Evolutionary conservation across 176 grass and related monocot genomes (phyloP), one percentile per base, ranked within the genome.

Genomic region (Triticum monococcum): DNA sequence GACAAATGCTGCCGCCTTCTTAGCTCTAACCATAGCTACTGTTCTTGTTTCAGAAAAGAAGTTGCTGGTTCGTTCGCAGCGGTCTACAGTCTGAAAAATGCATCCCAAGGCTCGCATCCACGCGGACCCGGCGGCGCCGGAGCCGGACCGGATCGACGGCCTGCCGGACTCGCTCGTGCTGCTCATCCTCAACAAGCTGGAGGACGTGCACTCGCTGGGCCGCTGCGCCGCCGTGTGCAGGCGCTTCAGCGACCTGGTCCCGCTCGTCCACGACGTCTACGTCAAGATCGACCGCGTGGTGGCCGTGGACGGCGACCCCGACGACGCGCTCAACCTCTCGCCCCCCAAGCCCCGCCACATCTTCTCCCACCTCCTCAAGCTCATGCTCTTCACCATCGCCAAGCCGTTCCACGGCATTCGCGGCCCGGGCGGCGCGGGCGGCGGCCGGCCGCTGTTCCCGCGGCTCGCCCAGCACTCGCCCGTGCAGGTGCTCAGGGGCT

Each of bases 271-370:
- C 9, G 93, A 98, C 33, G 82, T 98, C 9, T 77, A 88, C 59
- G 86, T 98, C 82, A 95, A 87, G 84, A 95, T 98, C 8, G 95
- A 98, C 80, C 89, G 87, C 5, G 91, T 98, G 5, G 87, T 92
- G 30, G 43, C 85, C 14, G 88, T 91, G 30, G 86, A 95, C 0
- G 95, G 93, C 18, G 89, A 93, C 56, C 31, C 87, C 0, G 93
- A 98, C 28, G 93, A 91, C 67, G 62, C 87, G 7, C 79, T 88
- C 17, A 93, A 88, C 83, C 85, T 77, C 23, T 81, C 77, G 0
- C 85, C 85, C 2, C 43, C 85, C 0, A 95, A 90, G 82, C 83
- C 83, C 7, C 79, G 81, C 22, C 89, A 89, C 72, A 85, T 95
- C 61, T 37, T 98, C 80, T 78, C 93, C 1, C 91, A 91, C 22